Evolutionary conservation across 768 basidiomycete genomes (phyloP).

Genomic region (Agaricus subrufescens): DNA sequence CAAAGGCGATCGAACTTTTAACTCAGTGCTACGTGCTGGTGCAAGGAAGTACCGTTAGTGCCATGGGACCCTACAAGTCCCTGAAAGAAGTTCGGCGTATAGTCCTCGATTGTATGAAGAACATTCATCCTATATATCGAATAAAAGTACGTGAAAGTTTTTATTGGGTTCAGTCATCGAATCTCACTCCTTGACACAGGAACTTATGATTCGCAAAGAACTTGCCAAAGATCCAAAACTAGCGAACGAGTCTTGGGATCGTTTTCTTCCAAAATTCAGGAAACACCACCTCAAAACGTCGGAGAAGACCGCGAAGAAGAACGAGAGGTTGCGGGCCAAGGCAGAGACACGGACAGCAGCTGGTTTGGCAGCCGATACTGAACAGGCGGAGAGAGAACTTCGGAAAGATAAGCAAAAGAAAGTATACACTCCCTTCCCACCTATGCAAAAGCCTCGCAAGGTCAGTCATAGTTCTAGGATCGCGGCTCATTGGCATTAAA

Average conservation of each 20-base stretch:
- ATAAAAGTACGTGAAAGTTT: conserved; percentile 65
- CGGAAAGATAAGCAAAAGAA: conserved; percentile 61
- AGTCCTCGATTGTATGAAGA: conserved; percentile 99
- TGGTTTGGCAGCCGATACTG: conserved; percentile 41
- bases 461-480: conserved; percentile 29
- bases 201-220: conserved; percentile 97
- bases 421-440: conserved; percentile 98
- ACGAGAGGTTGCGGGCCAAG: conserved; percentile 59
- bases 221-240: conserved; percentile 97
- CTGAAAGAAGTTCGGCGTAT: conserved; percentile 96
- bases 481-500: too few species aligned
- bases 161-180: conserved; percentile 3
- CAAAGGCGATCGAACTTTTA: conserved; percentile 90
- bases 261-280: conserved; percentile 95
- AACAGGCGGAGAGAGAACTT: conserved; percentile 31
- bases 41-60: conserved; percentile 96
- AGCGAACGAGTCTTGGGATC: conserved; percentile 91
- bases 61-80: conserved; percentile 94
- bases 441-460: conserved; percentile 89
- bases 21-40: conserved; percentile 97
- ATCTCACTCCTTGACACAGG: conserved; percentile 39
- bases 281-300: conserved; percentile 90
- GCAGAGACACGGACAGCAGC: conserved; percentile 62
- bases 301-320: conserved; percentile 90
- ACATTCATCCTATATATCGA: conserved; percentile 97